These are phyloP conservation scores for Dorcoceras hygrometricum DNA, from an alignment of 257 asterid species.

Conservation along the genomic window DNA sequence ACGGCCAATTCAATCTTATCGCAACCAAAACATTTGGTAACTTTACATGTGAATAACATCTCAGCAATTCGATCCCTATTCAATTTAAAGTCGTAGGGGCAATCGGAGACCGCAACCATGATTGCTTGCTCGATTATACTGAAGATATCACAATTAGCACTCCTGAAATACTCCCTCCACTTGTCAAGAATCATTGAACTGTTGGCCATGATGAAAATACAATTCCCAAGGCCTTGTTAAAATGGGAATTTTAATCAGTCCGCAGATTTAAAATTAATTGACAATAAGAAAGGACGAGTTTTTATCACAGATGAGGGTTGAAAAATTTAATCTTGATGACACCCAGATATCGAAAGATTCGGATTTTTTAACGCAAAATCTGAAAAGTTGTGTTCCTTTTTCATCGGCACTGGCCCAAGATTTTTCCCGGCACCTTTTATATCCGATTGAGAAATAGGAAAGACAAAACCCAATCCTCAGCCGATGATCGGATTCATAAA, in stretches of 20 bases:
- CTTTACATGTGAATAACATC: constrained; percentile 33
- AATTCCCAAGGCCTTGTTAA: constrained; percentile 20
- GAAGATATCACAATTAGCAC: constrained; percentile 32
- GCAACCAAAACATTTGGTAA: constrained; percentile 30
- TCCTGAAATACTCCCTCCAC: constrained; percentile 52
- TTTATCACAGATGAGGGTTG: background rate
- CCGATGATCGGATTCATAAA: constrained; percentile 25
- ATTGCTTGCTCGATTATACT: constrained; percentile 43
- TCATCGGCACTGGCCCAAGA: constrained; percentile 23
- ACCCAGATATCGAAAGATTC: constrained; percentile 4
- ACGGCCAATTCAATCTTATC: constrained; percentile 25
- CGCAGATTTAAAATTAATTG: constrained; percentile 2
- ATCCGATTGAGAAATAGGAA: background rate
- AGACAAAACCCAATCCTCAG: constrained; percentile 19
- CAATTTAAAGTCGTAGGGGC: constrained; percentile 40
- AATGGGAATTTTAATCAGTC: background rate
- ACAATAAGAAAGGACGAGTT: no score
- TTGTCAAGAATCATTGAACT: constrained; percentile 29
- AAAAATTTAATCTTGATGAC: constrained; percentile 16
- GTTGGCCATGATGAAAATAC: constrained; percentile 25
- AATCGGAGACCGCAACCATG: constrained; percentile 48
- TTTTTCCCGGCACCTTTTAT: background rate
- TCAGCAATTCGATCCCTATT: constrained; percentile 51
- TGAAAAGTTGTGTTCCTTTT: constrained; percentile 1
- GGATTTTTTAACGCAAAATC: background rate